Percentiles rank a stretch among this genome's conserved stretches.
These are phyloP conservation scores for Astragalus glycyphyllos DNA, from an alignment of 306 rosid species.

Conservation along the genomic window DNA sequence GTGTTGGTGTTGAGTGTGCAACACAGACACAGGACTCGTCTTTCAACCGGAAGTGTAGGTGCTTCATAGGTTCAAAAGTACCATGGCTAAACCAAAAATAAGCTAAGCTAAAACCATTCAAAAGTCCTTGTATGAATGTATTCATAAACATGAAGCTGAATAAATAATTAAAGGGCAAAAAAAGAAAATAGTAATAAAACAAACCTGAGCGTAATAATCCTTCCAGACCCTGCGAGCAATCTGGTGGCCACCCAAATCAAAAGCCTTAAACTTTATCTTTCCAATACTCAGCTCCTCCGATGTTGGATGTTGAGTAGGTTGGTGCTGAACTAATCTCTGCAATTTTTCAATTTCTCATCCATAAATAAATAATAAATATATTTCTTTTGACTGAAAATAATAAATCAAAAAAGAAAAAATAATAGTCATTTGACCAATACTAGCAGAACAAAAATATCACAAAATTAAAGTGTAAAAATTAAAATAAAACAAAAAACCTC, in stretches of 20 bases:
- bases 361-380: not conserved
- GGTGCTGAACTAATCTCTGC: slow-evolving; percentile 87
- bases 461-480: not conserved
- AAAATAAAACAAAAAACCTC: slow-evolving; percentile 55
- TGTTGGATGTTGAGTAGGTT: slow-evolving; percentile 84
- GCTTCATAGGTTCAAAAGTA: no score
- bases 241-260: slow-evolving; percentile 89
- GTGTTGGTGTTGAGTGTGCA: no score
- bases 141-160: slow-evolving; percentile 19
- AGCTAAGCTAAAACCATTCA: slow-evolving; percentile 2
- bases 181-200: not conserved
- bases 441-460: not conserved
- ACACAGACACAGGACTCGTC: no score
- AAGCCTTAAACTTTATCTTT: slow-evolving; percentile 80
- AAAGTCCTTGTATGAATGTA: not conserved
- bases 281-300: slow-evolving; percentile 88
- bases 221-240: slow-evolving; percentile 92
- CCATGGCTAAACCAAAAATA: not conserved
- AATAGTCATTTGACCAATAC: not conserved
- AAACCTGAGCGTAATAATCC: slow-evolving; percentile 82
- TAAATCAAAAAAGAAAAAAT: no score
- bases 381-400: no score
- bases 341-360: slow-evolving; percentile 11
- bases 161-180: not conserved
- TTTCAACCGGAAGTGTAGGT: no score